Evolutionary conservation across 768 basidiomycete genomes (phyloP).

Genomic region (Suillus placidus): DNA sequence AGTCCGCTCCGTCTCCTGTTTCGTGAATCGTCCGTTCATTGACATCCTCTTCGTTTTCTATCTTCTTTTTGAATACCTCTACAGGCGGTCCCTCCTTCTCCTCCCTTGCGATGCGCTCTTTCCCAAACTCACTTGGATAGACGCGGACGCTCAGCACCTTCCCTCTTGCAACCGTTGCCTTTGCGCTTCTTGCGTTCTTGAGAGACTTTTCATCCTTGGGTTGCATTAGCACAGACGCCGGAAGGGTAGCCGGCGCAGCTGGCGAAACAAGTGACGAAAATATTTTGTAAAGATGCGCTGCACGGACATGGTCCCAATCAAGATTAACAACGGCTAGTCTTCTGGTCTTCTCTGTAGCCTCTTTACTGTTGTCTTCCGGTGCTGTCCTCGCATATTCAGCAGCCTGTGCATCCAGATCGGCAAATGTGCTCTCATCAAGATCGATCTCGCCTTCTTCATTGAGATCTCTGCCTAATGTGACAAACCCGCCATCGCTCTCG

Average conservation of each 20-base stretch:
- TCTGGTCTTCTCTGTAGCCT: conserved; percentile 52
- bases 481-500: conserved; percentile 51
- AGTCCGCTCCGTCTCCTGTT: conserved; percentile 71
- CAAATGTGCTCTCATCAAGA: conserved; percentile 75
- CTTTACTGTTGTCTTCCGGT: conserved; percentile 45
- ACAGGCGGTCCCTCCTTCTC: conserved; percentile 88
- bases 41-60: conserved; percentile 55
- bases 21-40: conserved; percentile 68
- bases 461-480: conserved; percentile 52
- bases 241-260: conserved; percentile 44
- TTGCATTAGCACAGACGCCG: conserved; percentile 26
- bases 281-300: conserved; percentile 88
- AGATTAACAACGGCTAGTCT: conserved; percentile 92
- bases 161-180: conserved; percentile 51
- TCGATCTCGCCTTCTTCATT: conserved; percentile 60
- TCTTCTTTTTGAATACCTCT: conserved; percentile 69
- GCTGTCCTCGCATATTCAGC: conserved; percentile 54
- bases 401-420: conserved; percentile 75
- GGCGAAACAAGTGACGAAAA: conserved; percentile 84
- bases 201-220: conserved; percentile 17
- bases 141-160: conserved; percentile 76
- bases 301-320: conserved; percentile 97
- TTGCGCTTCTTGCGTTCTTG: conserved; percentile 16
- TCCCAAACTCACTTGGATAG: conserved; percentile 94
- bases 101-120: conserved; percentile 81